A percentile compares a stretch with the other conserved stretches of the same genome.
Evolutionary conservation across 2,329 filamentous ascomycete species (phyloP).

Genomic region (Colletotrichum agaves): DNA sequence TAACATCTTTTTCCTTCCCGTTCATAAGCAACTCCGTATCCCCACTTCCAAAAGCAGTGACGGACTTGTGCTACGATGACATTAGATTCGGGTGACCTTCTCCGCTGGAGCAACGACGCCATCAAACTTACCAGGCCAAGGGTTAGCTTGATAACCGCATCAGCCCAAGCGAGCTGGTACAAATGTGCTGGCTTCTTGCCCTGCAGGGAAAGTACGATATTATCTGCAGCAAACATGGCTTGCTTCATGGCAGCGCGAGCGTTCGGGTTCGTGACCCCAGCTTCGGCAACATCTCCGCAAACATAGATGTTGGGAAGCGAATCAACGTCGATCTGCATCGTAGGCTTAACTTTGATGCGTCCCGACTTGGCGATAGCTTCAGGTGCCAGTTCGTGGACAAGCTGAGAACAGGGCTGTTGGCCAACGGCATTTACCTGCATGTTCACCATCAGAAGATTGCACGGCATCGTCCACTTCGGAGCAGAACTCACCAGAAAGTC

Average conservation of each 20-base stretch:
- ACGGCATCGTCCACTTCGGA: no score
- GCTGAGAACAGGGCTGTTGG: constrained; percentile 64
- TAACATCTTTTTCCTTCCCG: constrained; percentile 54
- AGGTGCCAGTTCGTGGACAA: constrained; percentile 58
- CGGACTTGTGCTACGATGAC: constrained; percentile 53
- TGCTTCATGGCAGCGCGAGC: constrained; percentile 66
- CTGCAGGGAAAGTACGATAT: constrained; percentile 60
- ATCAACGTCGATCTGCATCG: constrained; percentile 65
- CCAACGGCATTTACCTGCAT: constrained; percentile 68
- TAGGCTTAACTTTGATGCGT: constrained; percentile 64
- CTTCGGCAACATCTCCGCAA: constrained; percentile 72
- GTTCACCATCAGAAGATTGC: no score
- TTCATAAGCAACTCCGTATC: constrained; percentile 55
- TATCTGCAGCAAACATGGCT: constrained; percentile 62
- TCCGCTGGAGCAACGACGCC: background rate
- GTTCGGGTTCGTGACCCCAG: constrained; percentile 61
- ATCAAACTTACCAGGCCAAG: constrained; percentile 58
- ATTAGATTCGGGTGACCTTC: constrained; percentile 12
- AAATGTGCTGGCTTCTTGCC: constrained; percentile 50
- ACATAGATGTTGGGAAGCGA: constrained; percentile 65
- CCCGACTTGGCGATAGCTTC: constrained; percentile 56
- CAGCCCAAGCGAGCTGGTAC: constrained; percentile 58
- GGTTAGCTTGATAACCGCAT: constrained; percentile 64
- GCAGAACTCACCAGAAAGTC: constrained; percentile 58
- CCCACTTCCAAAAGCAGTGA: constrained; percentile 56